These are phyloP conservation scores for Thozetella sp. DNA, from an alignment of 495 filamentous ascomycete species.

Conservation along the genomic window DNA sequence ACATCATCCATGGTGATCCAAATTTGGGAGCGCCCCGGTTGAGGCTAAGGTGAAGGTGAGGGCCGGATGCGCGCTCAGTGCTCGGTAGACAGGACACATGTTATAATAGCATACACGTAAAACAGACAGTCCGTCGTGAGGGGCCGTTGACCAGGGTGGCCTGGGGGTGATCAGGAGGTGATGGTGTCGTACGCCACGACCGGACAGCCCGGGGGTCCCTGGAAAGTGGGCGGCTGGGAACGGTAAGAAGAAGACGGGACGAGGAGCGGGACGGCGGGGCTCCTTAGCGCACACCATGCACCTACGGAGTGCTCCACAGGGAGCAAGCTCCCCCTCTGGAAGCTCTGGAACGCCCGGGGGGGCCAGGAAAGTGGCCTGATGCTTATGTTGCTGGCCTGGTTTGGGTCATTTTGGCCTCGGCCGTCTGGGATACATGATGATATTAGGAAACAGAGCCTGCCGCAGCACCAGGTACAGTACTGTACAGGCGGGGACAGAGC, in stretches of 20 bases:
- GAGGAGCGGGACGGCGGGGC: background rate
- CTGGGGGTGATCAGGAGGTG: background rate
- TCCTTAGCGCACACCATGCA: too few species aligned
- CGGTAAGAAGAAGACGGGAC: background rate
- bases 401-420: too few species aligned
- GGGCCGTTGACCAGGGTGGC: background rate
- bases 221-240: constrained; percentile 3
- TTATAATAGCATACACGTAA: background rate
- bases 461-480: background rate
- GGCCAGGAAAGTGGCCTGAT: background rate
- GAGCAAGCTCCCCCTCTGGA: background rate
- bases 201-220: background rate
- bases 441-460: too few species aligned
- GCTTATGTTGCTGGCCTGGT: too few species aligned
- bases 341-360: background rate
- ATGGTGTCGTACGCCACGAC: background rate
- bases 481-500: background rate
- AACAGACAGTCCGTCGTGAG: background rate
- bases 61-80: background rate
- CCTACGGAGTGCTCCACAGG: background rate
- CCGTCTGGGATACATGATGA: too few species aligned
- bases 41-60: background rate
- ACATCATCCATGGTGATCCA: background rate
- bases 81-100: too few species aligned
- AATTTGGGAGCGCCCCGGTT: background rate